phyloP scores from a whole-genome alignment of 2,329 filamentous ascomycete species.

The Sphaerulina populicola region DNA sequence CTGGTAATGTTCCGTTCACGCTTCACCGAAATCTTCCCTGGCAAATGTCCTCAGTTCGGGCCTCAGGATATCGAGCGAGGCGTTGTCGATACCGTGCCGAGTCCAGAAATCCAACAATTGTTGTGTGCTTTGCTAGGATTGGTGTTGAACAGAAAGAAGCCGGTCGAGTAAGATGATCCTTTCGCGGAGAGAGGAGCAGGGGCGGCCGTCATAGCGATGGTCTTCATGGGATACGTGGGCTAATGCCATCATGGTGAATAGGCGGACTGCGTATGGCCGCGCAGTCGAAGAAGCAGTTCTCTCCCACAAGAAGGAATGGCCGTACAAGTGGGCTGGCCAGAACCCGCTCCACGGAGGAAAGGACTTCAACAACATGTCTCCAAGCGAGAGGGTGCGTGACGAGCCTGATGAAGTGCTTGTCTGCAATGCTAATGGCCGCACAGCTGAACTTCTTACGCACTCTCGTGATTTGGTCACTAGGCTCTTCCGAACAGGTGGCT shows the following conservation, averaged over 20 bases:
- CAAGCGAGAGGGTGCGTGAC: conserved; percentile 64
- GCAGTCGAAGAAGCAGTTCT: conserved; percentile 89
- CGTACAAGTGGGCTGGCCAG: conserved; percentile 68
- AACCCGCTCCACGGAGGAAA: conserved; percentile 74
- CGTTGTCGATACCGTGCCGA: conserved; percentile 66
- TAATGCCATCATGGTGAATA: conserved; percentile 39
- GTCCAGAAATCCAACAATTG: conserved; percentile 77
- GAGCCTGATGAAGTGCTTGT: not conserved
- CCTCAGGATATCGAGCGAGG: conserved; percentile 92
- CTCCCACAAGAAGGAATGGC: conserved; percentile 81
- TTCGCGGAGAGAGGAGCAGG: not conserved
- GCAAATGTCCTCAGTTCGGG: conserved; percentile 79
- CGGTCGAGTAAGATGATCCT: conserved; percentile 72
- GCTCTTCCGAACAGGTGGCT: conserved; percentile 77
- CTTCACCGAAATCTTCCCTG: conserved; percentile 81
- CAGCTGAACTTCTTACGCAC: conserved; percentile 77
- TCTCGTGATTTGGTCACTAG: conserved; percentile 78
- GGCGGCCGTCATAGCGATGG: not conserved
- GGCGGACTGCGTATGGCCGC: conserved; percentile 82
- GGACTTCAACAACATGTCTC: conserved; percentile 73
- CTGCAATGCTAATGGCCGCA: conserved; percentile 14
- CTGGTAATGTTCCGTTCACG: conserved; percentile 96
- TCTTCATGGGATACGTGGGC: conserved; percentile 7
- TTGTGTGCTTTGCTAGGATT: conserved; percentile 82
- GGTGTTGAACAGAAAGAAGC: conserved; percentile 93